Base-by-base conservation (phyloP, 495 filamentous ascomycete genomes). In the Xylaria scruposa region DNA sequence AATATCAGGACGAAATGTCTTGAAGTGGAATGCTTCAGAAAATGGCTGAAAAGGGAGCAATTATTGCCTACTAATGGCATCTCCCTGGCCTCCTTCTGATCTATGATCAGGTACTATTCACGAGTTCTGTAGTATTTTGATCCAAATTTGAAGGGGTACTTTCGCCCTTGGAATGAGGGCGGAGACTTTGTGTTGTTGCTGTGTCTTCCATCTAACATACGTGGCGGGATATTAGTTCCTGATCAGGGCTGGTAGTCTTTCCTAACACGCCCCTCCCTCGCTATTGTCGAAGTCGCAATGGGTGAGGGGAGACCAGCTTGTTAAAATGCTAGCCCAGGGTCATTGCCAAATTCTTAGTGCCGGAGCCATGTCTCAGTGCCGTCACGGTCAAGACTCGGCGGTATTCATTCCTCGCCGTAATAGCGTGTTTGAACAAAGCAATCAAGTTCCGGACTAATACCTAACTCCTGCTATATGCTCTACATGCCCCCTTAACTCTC, bases 401-500 rank as follows among this genome's bases (percentile, higher is more conserved):
- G 38, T 60, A 60, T 58, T 68, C 12, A 46, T 58, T 31, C 42
- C 26, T 38, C 26, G 56, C 29, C 3, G 31, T 17, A 21, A 56
- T 31, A 68, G 29, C 21, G 46, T 40, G 38, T 19, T 53, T 6
- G 31, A 51, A 21, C 29, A 65, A 65, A 71, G 61, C 60, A 76
- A 75, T 68, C 71, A 75, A 72, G 70, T 73, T 73, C 71, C 69
- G 67, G 62, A 72, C 76, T 68, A 67, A 72, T 68, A 71, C 59
- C 72, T 65, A 63, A 76, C 73, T 75, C 72, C 68, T 75, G 58
- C 70, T 74, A 60, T 73, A 47, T 75, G 70, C 68, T 72, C 64
- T 44, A 68, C 77, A 53, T 40, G 61, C 40, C 56, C 61, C 61
- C 26, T 75, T 38, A 79, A 75, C 76, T 76, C 72, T 84, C 82